Evolutionary conservation across 2,329 filamentous ascomycete species (phyloP), one percentile per base, ranked within the genome.

Genomic region (Fusarium pininemorale): DNA sequence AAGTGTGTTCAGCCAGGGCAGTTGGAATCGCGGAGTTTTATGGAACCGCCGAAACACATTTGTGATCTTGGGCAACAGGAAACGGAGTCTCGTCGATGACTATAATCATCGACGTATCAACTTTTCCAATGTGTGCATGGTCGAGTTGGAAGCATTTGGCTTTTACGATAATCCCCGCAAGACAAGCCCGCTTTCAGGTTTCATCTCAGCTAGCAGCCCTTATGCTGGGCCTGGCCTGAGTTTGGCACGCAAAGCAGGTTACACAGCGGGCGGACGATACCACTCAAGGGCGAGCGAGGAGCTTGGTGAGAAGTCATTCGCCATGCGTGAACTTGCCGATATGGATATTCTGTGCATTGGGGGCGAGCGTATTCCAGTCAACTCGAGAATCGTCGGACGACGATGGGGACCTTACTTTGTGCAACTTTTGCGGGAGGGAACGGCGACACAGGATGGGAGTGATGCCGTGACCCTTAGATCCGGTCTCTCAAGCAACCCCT

Each of bases 21-120:
- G 96, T 82, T 99, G 96, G 96, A 99, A 99, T 80, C 89, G 96
- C 66, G 96, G 96, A 45, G 90, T 99, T 37, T 83, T 99, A 13
- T 99, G 96, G 96, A 93, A 94, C 79, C 90, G 96, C 48, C 90
- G 96, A 72, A 99, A 98, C 80, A 94, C 94, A 0, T 99, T 98
- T 84, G 95, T 98, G 39, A 96, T 99, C 72, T 87, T 99, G 42
- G 96, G 96, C 53, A 97, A 98, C 81, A 90, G 96, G 42, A 98
- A 97, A 82, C 88, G 96, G 71, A 98, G 94, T 76, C 87, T 99
- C 38, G 96, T 98, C 2, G 96, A 99, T 77, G 96, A 99, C 82
- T 99, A 99, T 83, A 98, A 98, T 80, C 96, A 98, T 79, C 93
- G 96, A 16, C 92, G 96, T 32, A 97, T 99, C 83, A 99, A 99